Evolutionary conservation across 164 flowering plant species (phyloP).

Genomic region (Macadamia tetraphylla): DNA sequence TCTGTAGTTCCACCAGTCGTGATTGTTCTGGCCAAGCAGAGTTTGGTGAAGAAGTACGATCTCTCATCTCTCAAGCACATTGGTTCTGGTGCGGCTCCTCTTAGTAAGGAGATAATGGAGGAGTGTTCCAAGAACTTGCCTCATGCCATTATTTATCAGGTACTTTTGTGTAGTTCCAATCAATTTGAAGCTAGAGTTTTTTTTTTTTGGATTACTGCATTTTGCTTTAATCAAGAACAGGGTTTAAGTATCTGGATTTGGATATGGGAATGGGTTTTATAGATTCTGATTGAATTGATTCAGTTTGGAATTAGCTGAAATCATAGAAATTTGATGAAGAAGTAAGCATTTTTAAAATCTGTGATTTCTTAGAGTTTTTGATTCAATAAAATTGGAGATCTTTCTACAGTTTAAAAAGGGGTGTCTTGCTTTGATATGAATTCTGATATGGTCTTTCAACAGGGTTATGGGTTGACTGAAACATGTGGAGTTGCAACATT

Average conservation of each 20-base stretch:
- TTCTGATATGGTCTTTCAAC: slow-evolving; percentile 10
- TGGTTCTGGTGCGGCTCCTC: slow-evolving; percentile 81
- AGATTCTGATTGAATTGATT: too few relatives aligned
- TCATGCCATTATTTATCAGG: slow-evolving; percentile 51
- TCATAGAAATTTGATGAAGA: too few relatives aligned
- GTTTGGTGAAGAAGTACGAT: slow-evolving; percentile 45
- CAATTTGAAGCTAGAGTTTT: too few relatives aligned
- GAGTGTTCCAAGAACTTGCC: slow-evolving; percentile 60
- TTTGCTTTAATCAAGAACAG: too few relatives aligned
- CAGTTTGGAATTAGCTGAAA: too few relatives aligned
- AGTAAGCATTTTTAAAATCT: too few relatives aligned
- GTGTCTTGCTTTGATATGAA: neutral
- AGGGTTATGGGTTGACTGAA: slow-evolving; percentile 99
- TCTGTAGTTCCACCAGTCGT: slow-evolving; percentile 76
- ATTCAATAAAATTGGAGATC: too few relatives aligned
- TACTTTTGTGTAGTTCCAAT: slow-evolving; percentile 7
- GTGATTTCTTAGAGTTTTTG: too few relatives aligned
- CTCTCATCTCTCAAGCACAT: slow-evolving; percentile 55
- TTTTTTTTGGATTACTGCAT: too few relatives aligned
- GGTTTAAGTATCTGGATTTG: too few relatives aligned
- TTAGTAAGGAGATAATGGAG: slow-evolving; percentile 75
- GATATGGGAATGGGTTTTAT: too few relatives aligned
- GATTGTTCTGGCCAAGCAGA: slow-evolving; percentile 64
- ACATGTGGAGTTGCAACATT: slow-evolving; percentile 65
- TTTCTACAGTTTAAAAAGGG: too few relatives aligned